These are phyloP conservation scores for Magnaporthiopsis rhizophila DNA, from an alignment of 2,329 filamentous ascomycete species.

Conservation along the genomic window DNA sequence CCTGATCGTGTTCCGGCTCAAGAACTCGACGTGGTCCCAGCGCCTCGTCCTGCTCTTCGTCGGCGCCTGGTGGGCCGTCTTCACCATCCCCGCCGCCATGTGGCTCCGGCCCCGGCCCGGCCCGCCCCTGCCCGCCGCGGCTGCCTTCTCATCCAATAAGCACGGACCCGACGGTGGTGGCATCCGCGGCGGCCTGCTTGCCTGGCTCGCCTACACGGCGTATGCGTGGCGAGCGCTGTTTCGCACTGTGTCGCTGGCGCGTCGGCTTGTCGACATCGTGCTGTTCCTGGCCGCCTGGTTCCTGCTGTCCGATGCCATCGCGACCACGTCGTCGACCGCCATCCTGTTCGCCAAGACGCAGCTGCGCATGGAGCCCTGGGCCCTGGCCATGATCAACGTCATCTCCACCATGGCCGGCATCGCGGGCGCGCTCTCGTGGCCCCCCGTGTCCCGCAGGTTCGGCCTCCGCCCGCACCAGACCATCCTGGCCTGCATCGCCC, in stretches of 20 bases:
- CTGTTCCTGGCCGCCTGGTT: slow-evolving; percentile 89
- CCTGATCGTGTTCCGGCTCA: slow-evolving; percentile 61
- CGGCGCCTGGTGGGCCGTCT: slow-evolving; percentile 86
- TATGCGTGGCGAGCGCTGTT: slow-evolving; percentile 85
- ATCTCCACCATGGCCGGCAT: slow-evolving; percentile 81
- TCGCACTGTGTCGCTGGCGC: slow-evolving; percentile 68
- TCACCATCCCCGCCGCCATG: slow-evolving; percentile 79
- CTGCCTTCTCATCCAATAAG: slow-evolving; percentile 8
- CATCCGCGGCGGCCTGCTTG: slow-evolving; percentile 25
- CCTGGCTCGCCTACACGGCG: slow-evolving; percentile 63
- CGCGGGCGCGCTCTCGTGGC: slow-evolving; percentile 84
- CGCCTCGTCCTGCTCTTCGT: slow-evolving; percentile 81
- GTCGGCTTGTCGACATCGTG: slow-evolving; percentile 63
- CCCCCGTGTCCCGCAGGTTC: slow-evolving; percentile 63
- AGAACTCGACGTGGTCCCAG: slow-evolving; percentile 76
- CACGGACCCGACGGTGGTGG: slow-evolving; percentile 11
- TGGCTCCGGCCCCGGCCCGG: slow-evolving; percentile 87
- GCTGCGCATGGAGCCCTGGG: slow-evolving; percentile 80
- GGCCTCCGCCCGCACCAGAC: slow-evolving; percentile 73
- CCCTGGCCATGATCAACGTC: slow-evolving; percentile 86
- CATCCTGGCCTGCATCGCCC: slow-evolving; percentile 79
- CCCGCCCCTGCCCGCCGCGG: slow-evolving; percentile 55
- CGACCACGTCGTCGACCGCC: slow-evolving; percentile 88
- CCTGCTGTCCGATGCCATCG: slow-evolving; percentile 85
- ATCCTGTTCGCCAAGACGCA: slow-evolving; percentile 94